Evolutionary conservation across 257 asterid genomes (phyloP).

Genomic region (Ajuga chamaepitys): DNA sequence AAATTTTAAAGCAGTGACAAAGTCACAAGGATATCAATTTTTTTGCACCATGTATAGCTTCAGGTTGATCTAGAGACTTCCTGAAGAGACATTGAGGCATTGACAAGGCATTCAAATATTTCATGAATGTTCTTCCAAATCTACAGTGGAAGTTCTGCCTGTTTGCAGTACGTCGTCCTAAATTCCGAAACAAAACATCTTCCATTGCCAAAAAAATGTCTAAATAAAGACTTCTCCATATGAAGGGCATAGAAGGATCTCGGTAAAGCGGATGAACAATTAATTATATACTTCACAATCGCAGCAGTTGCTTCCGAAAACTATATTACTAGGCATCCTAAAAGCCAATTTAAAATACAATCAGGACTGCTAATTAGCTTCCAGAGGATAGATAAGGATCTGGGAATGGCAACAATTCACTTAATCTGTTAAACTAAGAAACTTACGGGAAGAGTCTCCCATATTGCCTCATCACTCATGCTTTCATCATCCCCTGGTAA

Average conservation of each 20-base stretch:
- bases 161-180: not conserved
- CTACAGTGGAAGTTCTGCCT: not conserved
- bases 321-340: not conserved
- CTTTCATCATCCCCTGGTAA: conserved; percentile 95
- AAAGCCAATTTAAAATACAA: not conserved
- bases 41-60: not conserved
- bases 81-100: not conserved
- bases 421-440: conserved; percentile 3
- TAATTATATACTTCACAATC: not conserved
- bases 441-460: conserved; percentile 99
- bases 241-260: no score
- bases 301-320: not conserved
- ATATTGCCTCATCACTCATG: conserved; percentile 81
- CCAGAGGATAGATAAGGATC: conserved; percentile 10
- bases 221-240: no score
- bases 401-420: conserved; percentile 3
- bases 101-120: not conserved
- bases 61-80: not conserved
- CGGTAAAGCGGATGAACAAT: not conserved
- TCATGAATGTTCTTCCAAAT: not conserved
- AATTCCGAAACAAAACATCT: no score
- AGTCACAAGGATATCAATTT: not conserved
- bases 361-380: not conserved
- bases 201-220: no score
- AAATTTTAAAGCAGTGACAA: not conserved